Conservation (phyloP, 164 flowering plant genomes). For the Chimonanthus praecox region DNA sequence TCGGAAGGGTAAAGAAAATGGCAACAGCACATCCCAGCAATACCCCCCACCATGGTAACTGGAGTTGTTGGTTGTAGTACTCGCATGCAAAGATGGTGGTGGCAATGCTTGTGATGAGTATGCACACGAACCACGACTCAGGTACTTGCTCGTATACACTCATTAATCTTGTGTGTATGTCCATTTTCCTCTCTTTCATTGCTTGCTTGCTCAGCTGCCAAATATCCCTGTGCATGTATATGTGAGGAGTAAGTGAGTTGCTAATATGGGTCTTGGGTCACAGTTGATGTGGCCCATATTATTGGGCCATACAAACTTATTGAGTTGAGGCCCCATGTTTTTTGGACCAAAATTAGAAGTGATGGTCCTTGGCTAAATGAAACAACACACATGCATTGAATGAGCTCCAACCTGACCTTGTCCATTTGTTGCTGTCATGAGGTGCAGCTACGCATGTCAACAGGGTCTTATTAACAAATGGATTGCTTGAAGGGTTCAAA, state of each 20-base stretch:
- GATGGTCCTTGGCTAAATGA: too few relatives aligned
- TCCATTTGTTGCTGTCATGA: too few relatives aligned
- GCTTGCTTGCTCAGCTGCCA: slow-evolving; percentile 62
- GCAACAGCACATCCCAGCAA: slow-evolving; percentile 63
- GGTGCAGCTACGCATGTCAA: too few relatives aligned
- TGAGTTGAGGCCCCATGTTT: too few relatives aligned
- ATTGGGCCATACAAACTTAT: too few relatives aligned
- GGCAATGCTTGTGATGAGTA: slow-evolving; percentile 51
- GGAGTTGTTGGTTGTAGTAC: slow-evolving; percentile 65
- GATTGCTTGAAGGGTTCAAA: background rate
- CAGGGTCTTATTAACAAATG: too few relatives aligned
- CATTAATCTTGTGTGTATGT: slow-evolving; percentile 70
- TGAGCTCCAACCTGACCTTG: too few relatives aligned
- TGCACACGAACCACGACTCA: slow-evolving; percentile 69
- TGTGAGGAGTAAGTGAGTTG: too few relatives aligned
- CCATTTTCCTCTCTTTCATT: slow-evolving; percentile 52
- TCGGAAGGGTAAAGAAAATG: slow-evolving; percentile 75
- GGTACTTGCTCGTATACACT: slow-evolving; percentile 64
- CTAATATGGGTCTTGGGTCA: too few relatives aligned
- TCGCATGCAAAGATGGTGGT: slow-evolving; percentile 53
- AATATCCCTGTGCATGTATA: slow-evolving; percentile 42
- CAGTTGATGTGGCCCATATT: too few relatives aligned
- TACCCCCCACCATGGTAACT: slow-evolving; percentile 89
- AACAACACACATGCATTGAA: too few relatives aligned
- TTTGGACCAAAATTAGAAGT: too few relatives aligned